Conservation (phyloP, 2,329 filamentous ascomycete species). For the Leptographium procerum region DNA sequence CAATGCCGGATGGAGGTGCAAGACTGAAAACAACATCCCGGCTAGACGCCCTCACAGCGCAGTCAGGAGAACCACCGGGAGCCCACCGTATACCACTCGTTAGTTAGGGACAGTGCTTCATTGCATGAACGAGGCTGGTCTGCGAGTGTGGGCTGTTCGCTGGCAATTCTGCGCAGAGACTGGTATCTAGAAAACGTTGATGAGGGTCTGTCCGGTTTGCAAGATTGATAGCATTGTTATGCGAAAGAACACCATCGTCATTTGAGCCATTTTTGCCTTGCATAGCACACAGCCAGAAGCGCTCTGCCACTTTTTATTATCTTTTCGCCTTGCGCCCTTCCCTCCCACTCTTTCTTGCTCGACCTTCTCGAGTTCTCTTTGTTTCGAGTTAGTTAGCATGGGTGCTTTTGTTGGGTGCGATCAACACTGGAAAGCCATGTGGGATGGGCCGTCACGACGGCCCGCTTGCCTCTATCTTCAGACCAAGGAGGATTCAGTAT, state of each 20-base stretch:
- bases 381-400: no score
- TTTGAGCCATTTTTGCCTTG: not conserved
- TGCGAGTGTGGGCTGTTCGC: not conserved
- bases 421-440: not conserved
- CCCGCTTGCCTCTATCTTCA: not conserved
- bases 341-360: not conserved
- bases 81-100: not conserved
- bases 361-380: no score
- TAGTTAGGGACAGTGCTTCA: not conserved
- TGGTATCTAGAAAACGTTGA: no score
- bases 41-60: not conserved
- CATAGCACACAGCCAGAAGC: not conserved
- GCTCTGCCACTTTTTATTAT: not conserved
- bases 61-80: not conserved
- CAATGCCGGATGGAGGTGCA: not conserved
- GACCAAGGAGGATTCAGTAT: not conserved
- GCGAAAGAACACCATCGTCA: not conserved
- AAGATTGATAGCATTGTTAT: not conserved
- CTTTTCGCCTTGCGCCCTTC: no score
- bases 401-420: not conserved
- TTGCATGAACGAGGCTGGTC: not conserved
- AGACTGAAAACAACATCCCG: not conserved
- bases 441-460: not conserved
- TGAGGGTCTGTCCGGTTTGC: not conserved
- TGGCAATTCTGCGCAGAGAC: no score